These are phyloP conservation scores for Penicillium ochrochloron DNA, from an alignment of 495 filamentous ascomycete species.

Conservation along the genomic window DNA sequence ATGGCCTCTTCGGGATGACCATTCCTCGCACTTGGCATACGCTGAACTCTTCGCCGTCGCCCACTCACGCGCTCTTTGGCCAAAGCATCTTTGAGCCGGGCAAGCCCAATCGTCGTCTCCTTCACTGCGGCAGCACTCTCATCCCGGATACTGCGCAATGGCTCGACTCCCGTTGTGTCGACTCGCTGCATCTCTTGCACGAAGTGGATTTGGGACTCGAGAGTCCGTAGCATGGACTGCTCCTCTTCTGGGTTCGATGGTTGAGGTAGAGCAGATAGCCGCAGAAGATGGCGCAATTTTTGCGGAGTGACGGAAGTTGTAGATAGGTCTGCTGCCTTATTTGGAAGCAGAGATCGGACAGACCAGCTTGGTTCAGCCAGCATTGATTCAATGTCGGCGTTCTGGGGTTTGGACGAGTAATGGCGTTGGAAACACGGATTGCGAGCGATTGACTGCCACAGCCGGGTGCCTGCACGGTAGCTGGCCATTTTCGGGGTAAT, in stretches of 20 bases:
- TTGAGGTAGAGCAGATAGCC: slow-evolving; percentile 83
- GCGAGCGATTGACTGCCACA: slow-evolving; percentile 23
- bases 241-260: slow-evolving; percentile 65
- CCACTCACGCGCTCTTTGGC: slow-evolving; percentile 59
- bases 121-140: slow-evolving; percentile 63
- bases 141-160: slow-evolving; percentile 79
- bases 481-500: slow-evolving; percentile 14
- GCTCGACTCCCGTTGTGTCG: slow-evolving; percentile 70
- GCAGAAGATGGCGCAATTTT: slow-evolving; percentile 81
- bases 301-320: slow-evolving; percentile 50
- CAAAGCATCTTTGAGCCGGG: slow-evolving; percentile 55
- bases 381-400: slow-evolving; percentile 53
- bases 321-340: slow-evolving; percentile 37
- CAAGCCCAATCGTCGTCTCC: slow-evolving; percentile 58
- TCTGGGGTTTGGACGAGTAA: slow-evolving; percentile 37
- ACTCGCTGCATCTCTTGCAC: slow-evolving; percentile 82
- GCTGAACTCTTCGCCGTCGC: slow-evolving; percentile 51
- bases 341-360: slow-evolving; percentile 73
- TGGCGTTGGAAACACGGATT: slow-evolving; percentile 19
- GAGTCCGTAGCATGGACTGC: slow-evolving; percentile 66
- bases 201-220: slow-evolving; percentile 87
- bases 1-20: slow-evolving; percentile 41
- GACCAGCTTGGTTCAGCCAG: slow-evolving; percentile 84
- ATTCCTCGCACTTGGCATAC: slow-evolving; percentile 36
- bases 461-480: slow-evolving; percentile 27